Evolutionary conservation across 2,329 filamentous ascomycete species (phyloP).

Genomic region (Thelonectria olida): DNA sequence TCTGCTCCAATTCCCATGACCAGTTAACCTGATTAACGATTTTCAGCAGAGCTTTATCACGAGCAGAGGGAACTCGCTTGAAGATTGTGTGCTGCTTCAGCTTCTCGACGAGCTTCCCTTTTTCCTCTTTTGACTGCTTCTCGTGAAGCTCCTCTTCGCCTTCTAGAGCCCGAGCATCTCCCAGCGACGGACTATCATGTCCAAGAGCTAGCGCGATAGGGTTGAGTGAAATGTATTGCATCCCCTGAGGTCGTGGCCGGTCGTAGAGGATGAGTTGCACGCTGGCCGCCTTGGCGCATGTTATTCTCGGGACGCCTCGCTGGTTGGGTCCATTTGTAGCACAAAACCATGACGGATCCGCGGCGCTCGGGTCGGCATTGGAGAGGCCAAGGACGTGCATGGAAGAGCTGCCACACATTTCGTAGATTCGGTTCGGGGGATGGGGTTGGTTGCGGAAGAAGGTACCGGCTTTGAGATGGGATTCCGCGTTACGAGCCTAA

Average conservation of each 20-base stretch:
- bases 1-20: slow-evolving; percentile 85
- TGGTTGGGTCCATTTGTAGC: slow-evolving; percentile 61
- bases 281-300: slow-evolving; percentile 75
- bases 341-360: slow-evolving; percentile 76
- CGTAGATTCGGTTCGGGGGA: slow-evolving; percentile 81
- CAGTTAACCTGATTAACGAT: slow-evolving; percentile 97
- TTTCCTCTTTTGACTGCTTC: slow-evolving; percentile 64
- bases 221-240: slow-evolving; percentile 95
- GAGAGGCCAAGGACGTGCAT: slow-evolving; percentile 88
- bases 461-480: slow-evolving; percentile 83
- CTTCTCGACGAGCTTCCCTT: slow-evolving; percentile 80
- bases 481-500: slow-evolving; percentile 82
- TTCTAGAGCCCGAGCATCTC: slow-evolving; percentile 61
- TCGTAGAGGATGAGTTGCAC: slow-evolving; percentile 92
- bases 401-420: slow-evolving; percentile 82
- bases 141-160: slow-evolving; percentile 77
- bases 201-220: slow-evolving; percentile 89
- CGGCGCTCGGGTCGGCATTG: slow-evolving; percentile 65
- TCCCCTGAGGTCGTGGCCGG: slow-evolving; percentile 81
- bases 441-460: slow-evolving; percentile 86
- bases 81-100: slow-evolving; percentile 87
- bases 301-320: slow-evolving; percentile 72
- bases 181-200: slow-evolving; percentile 67
- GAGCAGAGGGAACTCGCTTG: slow-evolving; percentile 77
- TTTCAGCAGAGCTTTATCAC: slow-evolving; percentile 81